Percentiles rank a stretch among this genome's conserved stretches.
Evolutionary conservation across 805 yeast genomes (phyloP).

Genomic region (Sugiyamaella smithiae): DNA sequence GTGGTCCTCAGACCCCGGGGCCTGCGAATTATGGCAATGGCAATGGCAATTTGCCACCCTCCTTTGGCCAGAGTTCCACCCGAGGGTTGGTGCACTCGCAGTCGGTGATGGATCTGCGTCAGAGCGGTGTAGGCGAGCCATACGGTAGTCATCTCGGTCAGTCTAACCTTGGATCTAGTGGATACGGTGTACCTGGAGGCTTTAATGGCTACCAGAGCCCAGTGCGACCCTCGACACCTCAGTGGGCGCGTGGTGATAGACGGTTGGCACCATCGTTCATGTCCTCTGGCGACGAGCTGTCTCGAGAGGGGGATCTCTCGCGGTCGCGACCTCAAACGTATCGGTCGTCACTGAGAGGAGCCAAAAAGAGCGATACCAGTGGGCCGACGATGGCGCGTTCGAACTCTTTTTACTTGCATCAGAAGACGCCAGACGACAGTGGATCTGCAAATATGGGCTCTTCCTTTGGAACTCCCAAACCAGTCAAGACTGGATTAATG

Average conservation of each 20-base stretch:
- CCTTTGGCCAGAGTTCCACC: not conserved
- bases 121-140: conserved; percentile 3
- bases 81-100: conserved; percentile 14
- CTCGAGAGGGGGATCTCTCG: not conserved
- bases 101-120: conserved; percentile 14
- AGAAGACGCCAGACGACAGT: not conserved
- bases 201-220: conserved; percentile 1
- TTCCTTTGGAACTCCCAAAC: conserved; percentile 30
- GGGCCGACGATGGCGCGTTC: not conserved
- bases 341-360: not conserved
- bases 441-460: conserved; percentile 14
- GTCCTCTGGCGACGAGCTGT: not conserved
- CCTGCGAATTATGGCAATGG: not conserved
- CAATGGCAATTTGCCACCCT: not conserved
- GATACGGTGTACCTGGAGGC: not conserved
- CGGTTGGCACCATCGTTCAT: not conserved
- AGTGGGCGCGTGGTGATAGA: conserved; percentile 3
- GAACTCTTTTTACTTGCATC: conserved; percentile 3
- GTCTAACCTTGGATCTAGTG: not conserved
- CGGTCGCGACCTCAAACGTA: not conserved
- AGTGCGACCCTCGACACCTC: not conserved
- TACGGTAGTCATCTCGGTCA: not conserved
- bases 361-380: not conserved
- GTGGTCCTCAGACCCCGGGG: not conserved
- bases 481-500: conserved; percentile 11